Conservation (phyloP, 139 green algal genomes). For the Chlorella sorokiniana region DNA sequence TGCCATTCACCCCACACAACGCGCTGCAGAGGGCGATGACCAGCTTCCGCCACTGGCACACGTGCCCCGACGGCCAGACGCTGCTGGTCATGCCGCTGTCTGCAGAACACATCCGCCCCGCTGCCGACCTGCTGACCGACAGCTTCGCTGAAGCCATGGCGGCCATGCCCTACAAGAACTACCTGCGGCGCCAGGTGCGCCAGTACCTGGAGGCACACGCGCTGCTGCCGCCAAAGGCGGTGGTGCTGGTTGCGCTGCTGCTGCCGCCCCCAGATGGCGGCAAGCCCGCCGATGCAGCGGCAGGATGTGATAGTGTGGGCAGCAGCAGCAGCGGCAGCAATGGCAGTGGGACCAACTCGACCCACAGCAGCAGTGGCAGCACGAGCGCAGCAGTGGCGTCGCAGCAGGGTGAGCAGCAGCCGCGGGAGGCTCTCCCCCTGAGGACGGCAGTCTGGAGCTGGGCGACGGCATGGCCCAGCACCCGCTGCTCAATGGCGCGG, state of each 20-base stretch:
- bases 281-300: constrained; percentile 1
- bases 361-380: not conserved
- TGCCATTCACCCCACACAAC: constrained; percentile 38
- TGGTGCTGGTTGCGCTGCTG: constrained; percentile 65
- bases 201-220: constrained; percentile 61
- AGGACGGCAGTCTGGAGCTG: not conserved
- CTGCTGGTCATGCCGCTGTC: constrained; percentile 49
- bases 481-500: not conserved
- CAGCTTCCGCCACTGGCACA: not conserved
- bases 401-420: not conserved
- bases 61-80: not conserved
- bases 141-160: constrained; percentile 57
- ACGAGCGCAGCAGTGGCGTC: not conserved
- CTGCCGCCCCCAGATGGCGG: constrained; percentile 12
- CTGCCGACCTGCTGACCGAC: constrained; percentile 58
- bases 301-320: not conserved
- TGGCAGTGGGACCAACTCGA: not conserved
- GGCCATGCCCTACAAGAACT: constrained; percentile 53
- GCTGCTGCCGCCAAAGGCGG: constrained; percentile 57
- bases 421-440: not conserved
- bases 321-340: not conserved
- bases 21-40: constrained; percentile 14
- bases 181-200: constrained; percentile 57
- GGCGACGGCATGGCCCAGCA: not conserved
- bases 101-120: constrained; percentile 24